Evolutionary conservation across 2,329 filamentous ascomycete genomes (phyloP), one percentile per base, ranked within the genome.

Genomic region (Fusarium illudens): DNA sequence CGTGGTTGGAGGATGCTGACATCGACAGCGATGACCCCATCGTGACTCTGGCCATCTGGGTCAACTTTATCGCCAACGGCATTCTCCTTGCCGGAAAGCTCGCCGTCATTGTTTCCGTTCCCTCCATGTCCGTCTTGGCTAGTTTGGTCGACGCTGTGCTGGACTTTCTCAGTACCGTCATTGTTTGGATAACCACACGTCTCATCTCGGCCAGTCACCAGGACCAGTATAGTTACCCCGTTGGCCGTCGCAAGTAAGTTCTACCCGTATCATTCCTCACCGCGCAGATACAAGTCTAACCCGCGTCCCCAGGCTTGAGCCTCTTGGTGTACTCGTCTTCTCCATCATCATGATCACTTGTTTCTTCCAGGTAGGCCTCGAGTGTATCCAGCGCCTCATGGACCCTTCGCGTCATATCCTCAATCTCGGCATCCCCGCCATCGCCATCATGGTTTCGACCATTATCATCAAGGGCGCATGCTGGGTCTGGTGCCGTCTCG

Each of bases 401-500:
- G 82, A 83, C 12, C 77, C 83, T 3, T 85, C 93, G 59, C 91
- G 88, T 71, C 82, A 84, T 17, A 82, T 96, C 17, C 89, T 97
- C n/a, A 79, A 92, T 71, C 86, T 97, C 15, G 88, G 90, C 1
- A 73, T 89, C 15, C 87, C 92, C 0, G 91, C 93, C 6, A 89
- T 96, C 60, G 81, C 83, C 50, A 95, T 96, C 76, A 96, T 97
- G 93, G 80, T 90, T 6, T 83, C 86, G 36, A 97, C 94, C 0
- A 91, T 97, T 36, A 78, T 94, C 42, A 90, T 97, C 78, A 97
- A 97, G 77, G 88, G 91, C 19, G 80, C 87, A 10, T 94, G 92
- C 79, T 97, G 92, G 92, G 75, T 96, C 36, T 97, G 92, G 92
- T 97, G 92, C 76, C 91, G 93, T 7, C 78, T 96, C 32, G 92